phyloP scores from a whole-genome alignment of 1,284 basidiomycete species.

The Coniferiporia weirii region DNA sequence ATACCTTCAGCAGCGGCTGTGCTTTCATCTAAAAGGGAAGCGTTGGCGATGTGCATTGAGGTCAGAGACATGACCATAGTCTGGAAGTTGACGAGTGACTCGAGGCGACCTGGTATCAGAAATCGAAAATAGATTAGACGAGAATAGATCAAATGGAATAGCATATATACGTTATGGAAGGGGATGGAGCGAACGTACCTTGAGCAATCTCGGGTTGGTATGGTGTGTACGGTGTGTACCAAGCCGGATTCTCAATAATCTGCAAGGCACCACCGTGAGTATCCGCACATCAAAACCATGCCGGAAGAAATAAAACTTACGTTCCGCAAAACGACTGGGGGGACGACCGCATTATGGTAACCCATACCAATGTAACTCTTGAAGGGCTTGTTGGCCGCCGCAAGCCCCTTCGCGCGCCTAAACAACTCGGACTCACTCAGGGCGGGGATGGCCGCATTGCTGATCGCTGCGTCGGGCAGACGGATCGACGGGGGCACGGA shows the following conservation, averaged over 20 bases:
- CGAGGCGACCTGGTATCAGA: slow-evolving; percentile 68
- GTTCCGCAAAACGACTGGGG: slow-evolving; percentile 89
- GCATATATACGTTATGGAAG: background rate
- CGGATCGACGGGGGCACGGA: slow-evolving; percentile 80
- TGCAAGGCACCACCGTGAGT: slow-evolving; percentile 28
- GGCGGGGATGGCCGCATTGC: slow-evolving; percentile 64
- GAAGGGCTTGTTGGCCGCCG: slow-evolving; percentile 72
- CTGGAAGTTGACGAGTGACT: slow-evolving; percentile 96
- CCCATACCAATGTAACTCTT: slow-evolving; percentile 98
- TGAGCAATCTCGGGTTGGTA: slow-evolving; percentile 92
- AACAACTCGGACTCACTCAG: slow-evolving; percentile 87
- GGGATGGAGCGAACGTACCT: slow-evolving; percentile 42
- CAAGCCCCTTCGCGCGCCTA: slow-evolving; percentile 72
- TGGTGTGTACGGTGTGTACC: slow-evolving; percentile 98
- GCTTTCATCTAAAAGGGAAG: slow-evolving; percentile 86
- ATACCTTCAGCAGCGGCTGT: slow-evolving; percentile 93
- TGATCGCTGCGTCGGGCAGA: slow-evolving; percentile 56
- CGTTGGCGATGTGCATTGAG: slow-evolving; percentile 91
- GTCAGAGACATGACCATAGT: slow-evolving; percentile 96
- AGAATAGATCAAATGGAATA: background rate
- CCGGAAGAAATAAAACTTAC: slow-evolving; percentile 38
- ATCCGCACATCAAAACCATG: slow-evolving; percentile 6
- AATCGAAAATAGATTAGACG: no score
- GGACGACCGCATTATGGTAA: slow-evolving; percentile 92
- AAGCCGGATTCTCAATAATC: slow-evolving; percentile 95